Evolutionary conservation across 805 yeast species (phyloP).

Genomic region (Ogataea wickerhamii): DNA sequence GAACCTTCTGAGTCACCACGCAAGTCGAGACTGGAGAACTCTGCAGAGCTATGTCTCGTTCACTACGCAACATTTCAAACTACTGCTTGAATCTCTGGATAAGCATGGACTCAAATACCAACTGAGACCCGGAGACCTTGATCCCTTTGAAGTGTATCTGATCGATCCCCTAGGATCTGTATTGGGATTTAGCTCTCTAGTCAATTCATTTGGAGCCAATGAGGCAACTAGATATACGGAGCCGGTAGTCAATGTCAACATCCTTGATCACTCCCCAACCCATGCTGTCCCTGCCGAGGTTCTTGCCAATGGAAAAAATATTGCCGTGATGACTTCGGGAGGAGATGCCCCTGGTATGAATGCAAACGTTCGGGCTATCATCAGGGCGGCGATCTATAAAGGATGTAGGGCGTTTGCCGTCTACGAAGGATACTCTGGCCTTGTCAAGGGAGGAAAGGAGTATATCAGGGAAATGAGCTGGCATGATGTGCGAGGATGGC

Average conservation of each 20-base stretch:
- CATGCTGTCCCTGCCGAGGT: background rate
- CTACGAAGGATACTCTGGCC: constrained; percentile 72
- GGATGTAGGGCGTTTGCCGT: constrained; percentile 67
- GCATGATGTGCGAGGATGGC: constrained; percentile 71
- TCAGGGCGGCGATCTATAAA: constrained; percentile 59
- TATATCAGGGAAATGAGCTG: constrained; percentile 60
- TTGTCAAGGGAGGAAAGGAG: constrained; percentile 59
- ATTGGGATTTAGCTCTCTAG: constrained; percentile 69
- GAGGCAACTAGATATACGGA: constrained; percentile 13
- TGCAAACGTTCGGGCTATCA: constrained; percentile 70
- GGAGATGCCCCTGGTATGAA: constrained; percentile 85
- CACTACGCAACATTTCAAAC: constrained; percentile 39
- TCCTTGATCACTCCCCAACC: constrained; percentile 1
- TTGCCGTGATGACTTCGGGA: constrained; percentile 78
- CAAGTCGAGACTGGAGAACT: constrained; percentile 49
- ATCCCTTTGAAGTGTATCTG: constrained; percentile 72
- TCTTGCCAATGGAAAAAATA: constrained; percentile 35
- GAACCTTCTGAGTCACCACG: constrained; percentile 26
- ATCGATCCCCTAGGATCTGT: constrained; percentile 83
- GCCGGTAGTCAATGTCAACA: background rate
- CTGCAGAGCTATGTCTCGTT: constrained; percentile 43
- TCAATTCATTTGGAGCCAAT: constrained; percentile 47
- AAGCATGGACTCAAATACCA: constrained; percentile 40
- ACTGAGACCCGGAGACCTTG: constrained; percentile 65
- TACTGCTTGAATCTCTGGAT: constrained; percentile 35